A percentile compares a stretch with the other conserved stretches of the same genome.
These are phyloP conservation scores for Aspergillus proliferans DNA, from an alignment of 2,329 filamentous ascomycete species.

Conservation along the genomic window DNA sequence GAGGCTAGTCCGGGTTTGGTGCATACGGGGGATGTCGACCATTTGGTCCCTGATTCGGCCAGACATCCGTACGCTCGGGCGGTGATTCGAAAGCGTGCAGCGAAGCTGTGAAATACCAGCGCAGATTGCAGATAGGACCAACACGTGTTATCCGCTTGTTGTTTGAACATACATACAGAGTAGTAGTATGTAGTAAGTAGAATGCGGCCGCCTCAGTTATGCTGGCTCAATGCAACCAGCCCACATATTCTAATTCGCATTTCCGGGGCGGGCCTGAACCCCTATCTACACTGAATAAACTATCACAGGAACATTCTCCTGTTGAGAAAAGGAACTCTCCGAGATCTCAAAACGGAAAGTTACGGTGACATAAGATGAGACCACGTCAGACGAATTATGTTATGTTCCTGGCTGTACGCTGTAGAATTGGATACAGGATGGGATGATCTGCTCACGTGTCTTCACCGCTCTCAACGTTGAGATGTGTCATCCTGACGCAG, in stretches of 20 bases:
- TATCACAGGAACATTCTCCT: not conserved
- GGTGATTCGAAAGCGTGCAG: constrained; percentile 11
- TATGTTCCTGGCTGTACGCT: not conserved
- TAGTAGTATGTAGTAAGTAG: not conserved
- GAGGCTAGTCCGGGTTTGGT: constrained; percentile 41
- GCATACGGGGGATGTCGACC: constrained; percentile 46
- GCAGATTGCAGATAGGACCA: constrained; percentile 21
- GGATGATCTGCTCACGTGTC: not conserved
- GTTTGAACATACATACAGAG: not conserved
- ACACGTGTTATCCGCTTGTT: not conserved
- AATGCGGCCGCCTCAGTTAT: too few species aligned
- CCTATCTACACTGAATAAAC: too few species aligned
- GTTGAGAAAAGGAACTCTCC: not conserved
- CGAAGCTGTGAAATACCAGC: not conserved
- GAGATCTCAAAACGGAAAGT: not conserved
- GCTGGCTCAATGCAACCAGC: not conserved
- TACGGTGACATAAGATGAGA: not conserved
- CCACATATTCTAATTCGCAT: not conserved
- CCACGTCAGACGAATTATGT: too few species aligned
- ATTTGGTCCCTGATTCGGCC: constrained; percentile 38
- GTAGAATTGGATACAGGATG: not conserved
- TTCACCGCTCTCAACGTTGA: not conserved
- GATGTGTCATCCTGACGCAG: not conserved
- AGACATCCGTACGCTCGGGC: constrained; percentile 39
- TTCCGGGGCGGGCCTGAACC: not conserved